Percentiles rank a stretch among this genome's conserved stretches.
These are phyloP conservation scores for Mycena chlorophos DNA, from an alignment of 768 basidiomycete genomes.

Conservation along the genomic window DNA sequence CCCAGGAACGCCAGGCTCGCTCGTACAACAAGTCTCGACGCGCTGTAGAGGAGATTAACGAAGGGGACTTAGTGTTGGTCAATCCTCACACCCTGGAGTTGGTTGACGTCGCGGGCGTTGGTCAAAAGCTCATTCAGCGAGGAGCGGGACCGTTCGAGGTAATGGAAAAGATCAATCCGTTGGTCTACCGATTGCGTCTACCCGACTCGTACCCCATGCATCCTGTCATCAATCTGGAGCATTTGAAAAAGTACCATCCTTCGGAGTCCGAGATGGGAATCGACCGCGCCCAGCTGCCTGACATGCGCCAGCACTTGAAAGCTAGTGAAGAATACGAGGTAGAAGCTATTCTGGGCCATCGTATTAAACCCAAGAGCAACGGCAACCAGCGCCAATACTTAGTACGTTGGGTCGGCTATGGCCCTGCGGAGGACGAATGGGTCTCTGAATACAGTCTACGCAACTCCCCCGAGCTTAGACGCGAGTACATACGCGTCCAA, in stretches of 20 bases:
- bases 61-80: conserved; percentile 22
- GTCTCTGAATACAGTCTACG: neutral
- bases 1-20: conserved; percentile 26
- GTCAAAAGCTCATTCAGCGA: neutral
- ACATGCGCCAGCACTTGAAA: neutral
- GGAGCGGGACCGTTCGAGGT: too few relatives aligned
- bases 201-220: neutral
- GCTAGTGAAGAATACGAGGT: neutral
- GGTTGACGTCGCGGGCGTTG: neutral
- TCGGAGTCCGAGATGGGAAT: neutral
- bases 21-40: conserved; percentile 24
- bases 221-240: too few relatives aligned
- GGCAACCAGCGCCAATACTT: neutral
- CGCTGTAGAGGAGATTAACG: conserved; percentile 7
- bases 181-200: neutral
- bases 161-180: neutral
- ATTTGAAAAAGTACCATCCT: neutral
- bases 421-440: neutral
- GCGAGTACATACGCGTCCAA: neutral
- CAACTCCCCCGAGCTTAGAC: neutral
- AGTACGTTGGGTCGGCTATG: neutral
- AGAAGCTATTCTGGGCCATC: neutral
- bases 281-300: neutral
- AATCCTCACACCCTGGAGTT: conserved; percentile 29
- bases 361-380: neutral